Percentiles rank a stretch among this genome's conserved stretches.
phyloP scores from a whole-genome alignment of 2,329 filamentous ascomycete species.

The Daldinia sp. region DNA sequence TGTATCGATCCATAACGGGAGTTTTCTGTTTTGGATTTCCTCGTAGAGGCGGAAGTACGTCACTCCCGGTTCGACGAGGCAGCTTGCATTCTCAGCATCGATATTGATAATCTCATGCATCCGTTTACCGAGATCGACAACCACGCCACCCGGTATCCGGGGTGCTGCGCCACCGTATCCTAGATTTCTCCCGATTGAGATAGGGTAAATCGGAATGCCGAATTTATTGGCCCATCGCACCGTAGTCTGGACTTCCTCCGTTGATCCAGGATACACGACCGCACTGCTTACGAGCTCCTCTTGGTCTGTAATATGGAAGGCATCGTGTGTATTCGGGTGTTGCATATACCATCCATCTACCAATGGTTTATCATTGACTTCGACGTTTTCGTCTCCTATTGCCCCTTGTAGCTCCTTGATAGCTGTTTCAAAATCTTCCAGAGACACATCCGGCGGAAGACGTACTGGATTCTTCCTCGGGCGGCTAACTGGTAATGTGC shows the following conservation, averaged over 20 bases:
- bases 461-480: slow-evolving; percentile 41
- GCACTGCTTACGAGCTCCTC: slow-evolving; percentile 59
- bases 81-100: slow-evolving; percentile 55
- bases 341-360: slow-evolving; percentile 50
- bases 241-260: slow-evolving; percentile 48
- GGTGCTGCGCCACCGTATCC: slow-evolving; percentile 60
- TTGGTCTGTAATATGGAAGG: slow-evolving; percentile 49
- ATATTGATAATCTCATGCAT: slow-evolving; percentile 58
- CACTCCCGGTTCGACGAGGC: slow-evolving; percentile 59
- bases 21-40: slow-evolving; percentile 50
- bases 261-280: slow-evolving; percentile 58
- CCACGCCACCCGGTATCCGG: slow-evolving; percentile 57
- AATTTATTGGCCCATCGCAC: slow-evolving; percentile 52
- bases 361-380: slow-evolving; percentile 38
- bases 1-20: slow-evolving; percentile 58
- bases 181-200: slow-evolving; percentile 56
- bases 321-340: slow-evolving; percentile 43
- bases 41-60: slow-evolving; percentile 56
- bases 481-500: slow-evolving; percentile 43
- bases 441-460: slow-evolving; percentile 48
- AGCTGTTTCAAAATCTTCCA: slow-evolving; percentile 47
- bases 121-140: slow-evolving; percentile 57
- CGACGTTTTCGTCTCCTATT: slow-evolving; percentile 46
- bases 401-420: slow-evolving; percentile 49
- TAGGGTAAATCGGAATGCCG: slow-evolving; percentile 54